phyloP scores from a whole-genome alignment of 495 filamentous ascomycete genomes.

The Podospora pseudoanserina region DNA sequence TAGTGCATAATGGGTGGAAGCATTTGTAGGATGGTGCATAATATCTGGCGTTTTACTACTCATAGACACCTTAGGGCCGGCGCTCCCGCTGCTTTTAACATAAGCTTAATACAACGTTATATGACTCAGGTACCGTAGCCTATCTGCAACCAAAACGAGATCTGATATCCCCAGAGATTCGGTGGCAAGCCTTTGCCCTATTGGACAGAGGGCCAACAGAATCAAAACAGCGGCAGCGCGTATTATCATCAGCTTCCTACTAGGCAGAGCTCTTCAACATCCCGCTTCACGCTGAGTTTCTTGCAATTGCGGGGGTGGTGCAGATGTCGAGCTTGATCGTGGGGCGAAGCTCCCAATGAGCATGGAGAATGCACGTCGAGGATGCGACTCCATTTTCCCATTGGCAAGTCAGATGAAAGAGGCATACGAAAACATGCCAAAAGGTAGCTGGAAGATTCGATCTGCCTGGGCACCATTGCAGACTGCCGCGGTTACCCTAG shows the following conservation, averaged over 20 bases:
- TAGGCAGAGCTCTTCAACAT: too few relatives aligned
- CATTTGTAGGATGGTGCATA: conserved; percentile 51
- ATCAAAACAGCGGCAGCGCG: not conserved
- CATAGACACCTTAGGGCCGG: not conserved
- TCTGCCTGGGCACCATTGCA: not conserved
- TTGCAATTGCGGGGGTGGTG: not conserved
- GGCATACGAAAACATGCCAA: not conserved
- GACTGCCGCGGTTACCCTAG: not conserved
- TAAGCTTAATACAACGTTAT: not conserved
- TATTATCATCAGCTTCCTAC: too few relatives aligned
- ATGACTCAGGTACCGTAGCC: not conserved
- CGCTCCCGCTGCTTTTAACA: not conserved
- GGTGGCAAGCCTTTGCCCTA: not conserved
- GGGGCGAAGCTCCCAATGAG: not conserved
- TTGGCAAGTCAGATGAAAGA: not conserved
- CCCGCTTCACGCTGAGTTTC: too few relatives aligned
- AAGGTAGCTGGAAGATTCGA: not conserved
- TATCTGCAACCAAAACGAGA: not conserved
- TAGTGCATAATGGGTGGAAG: conserved; percentile 70
- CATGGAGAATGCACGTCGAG: not conserved
- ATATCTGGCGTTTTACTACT: not conserved
- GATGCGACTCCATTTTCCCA: not conserved
- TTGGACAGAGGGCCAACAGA: not conserved
- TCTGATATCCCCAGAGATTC: not conserved
- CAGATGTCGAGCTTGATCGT: not conserved